phyloP scores from a whole-genome alignment of 768 basidiomycete genomes.

The Agrocybe chaxingu region DNA sequence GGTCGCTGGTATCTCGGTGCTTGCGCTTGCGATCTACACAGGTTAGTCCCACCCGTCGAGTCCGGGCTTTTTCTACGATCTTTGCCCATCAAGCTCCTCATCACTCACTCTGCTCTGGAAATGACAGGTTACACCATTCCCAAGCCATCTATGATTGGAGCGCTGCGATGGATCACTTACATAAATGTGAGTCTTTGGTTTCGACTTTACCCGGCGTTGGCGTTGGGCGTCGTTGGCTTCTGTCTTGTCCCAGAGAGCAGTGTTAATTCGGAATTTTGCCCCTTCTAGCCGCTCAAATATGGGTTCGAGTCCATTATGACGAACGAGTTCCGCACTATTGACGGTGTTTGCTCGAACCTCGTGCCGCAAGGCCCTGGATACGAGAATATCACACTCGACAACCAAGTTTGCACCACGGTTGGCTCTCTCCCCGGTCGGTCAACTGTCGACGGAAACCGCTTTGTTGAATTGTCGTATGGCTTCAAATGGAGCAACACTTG shows the following conservation, averaged over 20 bases:
- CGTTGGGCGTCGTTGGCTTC: not conserved
- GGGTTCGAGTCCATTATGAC: slow-evolving; percentile 64
- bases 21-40: slow-evolving; percentile 28
- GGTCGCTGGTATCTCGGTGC: slow-evolving; percentile 43
- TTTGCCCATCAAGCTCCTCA: not conserved
- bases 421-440: slow-evolving; percentile 58
- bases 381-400: slow-evolving; percentile 47
- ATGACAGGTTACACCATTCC: slow-evolving; percentile 45
- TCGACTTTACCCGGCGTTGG: not conserved
- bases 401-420: slow-evolving; percentile 73
- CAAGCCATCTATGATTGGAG: slow-evolving; percentile 62
- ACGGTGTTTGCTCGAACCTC: slow-evolving; percentile 56
- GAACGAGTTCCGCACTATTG: slow-evolving; percentile 77
- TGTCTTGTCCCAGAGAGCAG: not conserved
- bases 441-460: slow-evolving; percentile 59
- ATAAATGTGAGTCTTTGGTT: slow-evolving; percentile 16
- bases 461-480: slow-evolving; percentile 44
- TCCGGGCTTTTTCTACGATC: slow-evolving; percentile 31
- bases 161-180: slow-evolving; percentile 64
- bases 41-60: slow-evolving; percentile 24
- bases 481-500: slow-evolving; percentile 33
- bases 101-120: slow-evolving; percentile 39
- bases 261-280: not conserved
- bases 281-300: slow-evolving; percentile 24
- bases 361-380: slow-evolving; percentile 66